A percentile compares a stretch with the other conserved stretches of the same genome.
Evolutionary conservation across 2,329 filamentous ascomycete genomes (phyloP).

Genomic region (Aulographum hederae): DNA sequence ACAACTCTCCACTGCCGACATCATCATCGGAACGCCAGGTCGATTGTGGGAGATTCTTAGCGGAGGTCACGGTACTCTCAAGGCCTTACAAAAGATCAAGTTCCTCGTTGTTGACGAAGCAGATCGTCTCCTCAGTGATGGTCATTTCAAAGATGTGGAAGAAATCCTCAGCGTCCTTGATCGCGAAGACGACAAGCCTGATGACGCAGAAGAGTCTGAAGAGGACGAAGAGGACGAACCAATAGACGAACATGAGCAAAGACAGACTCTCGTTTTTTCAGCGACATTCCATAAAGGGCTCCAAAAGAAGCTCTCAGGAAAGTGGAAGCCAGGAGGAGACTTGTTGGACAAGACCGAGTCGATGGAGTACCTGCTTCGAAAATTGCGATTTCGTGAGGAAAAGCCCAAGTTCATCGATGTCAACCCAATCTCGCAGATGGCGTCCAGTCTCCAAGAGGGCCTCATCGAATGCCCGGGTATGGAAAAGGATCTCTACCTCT

Average conservation of each 20-base stretch:
- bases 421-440: slow-evolving; percentile 81
- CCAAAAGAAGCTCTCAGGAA: slow-evolving; percentile 68
- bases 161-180: slow-evolving; percentile 74
- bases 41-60: slow-evolving; percentile 88
- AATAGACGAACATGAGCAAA: slow-evolving; percentile 8
- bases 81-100: slow-evolving; percentile 51
- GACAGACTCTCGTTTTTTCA: slow-evolving; percentile 91
- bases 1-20: slow-evolving; percentile 65
- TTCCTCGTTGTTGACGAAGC: slow-evolving; percentile 91
- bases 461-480: slow-evolving; percentile 81
- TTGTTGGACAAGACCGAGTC: slow-evolving; percentile 58
- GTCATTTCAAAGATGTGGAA: slow-evolving; percentile 86
- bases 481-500: slow-evolving; percentile 95
- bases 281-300: slow-evolving; percentile 86
- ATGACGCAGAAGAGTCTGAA: slow-evolving; percentile 27
- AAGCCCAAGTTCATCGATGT: slow-evolving; percentile 83
- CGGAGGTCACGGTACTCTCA: slow-evolving; percentile 49
- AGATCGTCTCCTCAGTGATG: slow-evolving; percentile 76
- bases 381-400: slow-evolving; percentile 70
- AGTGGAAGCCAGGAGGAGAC: slow-evolving; percentile 41
- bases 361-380: slow-evolving; percentile 82
- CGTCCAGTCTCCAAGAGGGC: slow-evolving; percentile 67
- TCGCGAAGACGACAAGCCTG: slow-evolving; percentile 32
- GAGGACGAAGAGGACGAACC: background rate
- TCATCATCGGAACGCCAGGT: slow-evolving; percentile 85